phyloP scores from a whole-genome alignment of 805 yeast genomes.

The Ogataea trehaloabstinens region DNA sequence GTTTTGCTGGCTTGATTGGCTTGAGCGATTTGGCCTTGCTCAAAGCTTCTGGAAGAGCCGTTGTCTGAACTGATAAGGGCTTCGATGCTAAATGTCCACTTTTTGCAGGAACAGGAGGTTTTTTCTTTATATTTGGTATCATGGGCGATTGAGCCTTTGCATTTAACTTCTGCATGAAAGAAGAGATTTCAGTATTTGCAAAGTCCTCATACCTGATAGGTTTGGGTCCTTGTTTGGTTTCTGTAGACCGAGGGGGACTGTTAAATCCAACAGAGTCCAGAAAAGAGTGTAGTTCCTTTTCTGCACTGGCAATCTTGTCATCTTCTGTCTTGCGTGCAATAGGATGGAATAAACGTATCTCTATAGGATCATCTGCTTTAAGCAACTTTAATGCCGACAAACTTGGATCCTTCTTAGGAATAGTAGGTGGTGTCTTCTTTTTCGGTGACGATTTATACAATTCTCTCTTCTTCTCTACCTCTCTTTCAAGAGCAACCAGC shows the following conservation, averaged over 20 bases:
- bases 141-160: background rate
- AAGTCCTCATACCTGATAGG: constrained; percentile 24
- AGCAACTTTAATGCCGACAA: constrained; percentile 6
- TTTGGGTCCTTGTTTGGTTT: constrained; percentile 21
- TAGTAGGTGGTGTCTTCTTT: constrained; percentile 27
- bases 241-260: background rate
- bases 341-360: constrained; percentile 15
- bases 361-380: constrained; percentile 1
- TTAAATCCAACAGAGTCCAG: background rate
- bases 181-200: constrained; percentile 8
- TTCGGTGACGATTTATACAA: constrained; percentile 21
- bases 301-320: background rate
- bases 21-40: constrained; percentile 3
- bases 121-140: background rate
- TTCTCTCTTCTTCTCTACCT: constrained; percentile 19
- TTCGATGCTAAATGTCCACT: background rate
- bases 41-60: constrained; percentile 4
- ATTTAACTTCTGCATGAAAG: background rate
- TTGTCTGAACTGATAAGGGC: constrained; percentile 1
- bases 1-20: constrained; percentile 18
- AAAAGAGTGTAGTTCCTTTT: too few relatives aligned
- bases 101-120: constrained; percentile 1
- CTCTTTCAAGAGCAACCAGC: constrained; percentile 16
- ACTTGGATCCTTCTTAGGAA: constrained; percentile 24
- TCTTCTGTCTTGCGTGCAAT: constrained; percentile 14